Evolutionary conservation across 1,139 yeast genomes (phyloP), one percentile per base, ranked within the genome.

Genomic region (Diutina ranongensis): DNA sequence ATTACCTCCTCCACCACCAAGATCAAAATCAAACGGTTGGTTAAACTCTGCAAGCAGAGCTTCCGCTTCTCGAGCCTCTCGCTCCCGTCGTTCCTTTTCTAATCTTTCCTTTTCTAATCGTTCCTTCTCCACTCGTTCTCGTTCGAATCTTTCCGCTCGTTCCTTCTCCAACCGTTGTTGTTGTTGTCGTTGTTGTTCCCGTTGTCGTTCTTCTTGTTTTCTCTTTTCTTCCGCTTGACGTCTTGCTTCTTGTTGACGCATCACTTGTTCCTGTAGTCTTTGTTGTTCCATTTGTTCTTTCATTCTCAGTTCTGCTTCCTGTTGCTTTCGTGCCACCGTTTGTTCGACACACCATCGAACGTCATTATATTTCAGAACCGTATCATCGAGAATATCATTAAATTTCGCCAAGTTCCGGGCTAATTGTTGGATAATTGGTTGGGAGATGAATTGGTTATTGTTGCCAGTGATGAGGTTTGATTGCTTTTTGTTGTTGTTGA

Each of bases 301-400:
- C 33, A 64, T 48, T 52, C 65, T 66, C 56, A 65, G 50, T 51
- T 68, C 72, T 49, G 69, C 72, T 50, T 69, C 72, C 45, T 61
- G 62, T 51, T 68, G 72, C 52, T 64, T 65, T 51, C 62, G 68
- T 51, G 69, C 73, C 33, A 71, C 56, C 50, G 71, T 70, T 49
- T 67, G 69, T 48, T 65, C 74, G 8, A 71, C 59, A 49, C 74
- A 70, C 76, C 76, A 71, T 44, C 60, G 58, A 7, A 73, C 68
- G 48, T 71, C 75, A 51, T 70, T 69, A 52, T 70, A 65, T 51
- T 69, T 70, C 48, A 63, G 56, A 5, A 67, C 57, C 1, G 75
- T 68, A 15, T 71, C 75, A 52, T 71, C 75, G 15, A 71, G 58
- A 38, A 69, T 61, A 45, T 64, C 72, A 50, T 71, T 74, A 49